phyloP scores from a whole-genome alignment of 2,329 filamentous ascomycete species.

The Leptographium radiaticola region DNA sequence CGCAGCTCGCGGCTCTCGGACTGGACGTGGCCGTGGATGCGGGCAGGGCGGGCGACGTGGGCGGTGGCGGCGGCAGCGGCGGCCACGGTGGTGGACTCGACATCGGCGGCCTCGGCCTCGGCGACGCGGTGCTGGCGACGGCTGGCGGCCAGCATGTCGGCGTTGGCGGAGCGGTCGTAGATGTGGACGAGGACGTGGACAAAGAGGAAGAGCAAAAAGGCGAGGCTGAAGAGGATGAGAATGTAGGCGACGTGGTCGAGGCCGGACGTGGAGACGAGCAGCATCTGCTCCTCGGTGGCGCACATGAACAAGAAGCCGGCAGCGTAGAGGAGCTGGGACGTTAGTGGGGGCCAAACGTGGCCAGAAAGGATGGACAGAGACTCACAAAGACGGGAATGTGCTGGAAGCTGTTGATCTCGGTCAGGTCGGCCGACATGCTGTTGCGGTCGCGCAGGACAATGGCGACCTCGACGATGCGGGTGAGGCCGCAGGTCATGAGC shows the following conservation, averaged over 20 bases:
- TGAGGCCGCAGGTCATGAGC: conserved; percentile 76
- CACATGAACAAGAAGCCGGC: conserved; percentile 96
- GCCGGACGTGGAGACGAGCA: conserved; percentile 55
- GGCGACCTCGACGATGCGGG: conserved; percentile 79
- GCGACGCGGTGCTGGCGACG: not conserved
- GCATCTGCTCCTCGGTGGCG: conserved; percentile 93
- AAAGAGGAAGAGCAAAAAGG: conserved; percentile 85
- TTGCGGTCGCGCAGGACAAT: conserved; percentile 70
- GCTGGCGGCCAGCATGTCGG: conserved; percentile 11
- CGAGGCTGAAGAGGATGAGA: conserved; percentile 78
- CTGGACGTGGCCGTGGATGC: conserved; percentile 21
- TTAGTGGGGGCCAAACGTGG: conserved; percentile 12
- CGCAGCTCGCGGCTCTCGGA: conserved; percentile 45
- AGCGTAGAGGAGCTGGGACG: conserved; percentile 64
- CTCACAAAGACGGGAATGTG: conserved; percentile 43
- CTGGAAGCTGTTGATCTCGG: conserved; percentile 51
- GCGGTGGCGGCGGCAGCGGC: not conserved
- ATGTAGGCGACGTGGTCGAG: conserved; percentile 89
- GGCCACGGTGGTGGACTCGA: not conserved
- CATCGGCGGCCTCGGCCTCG: not conserved
- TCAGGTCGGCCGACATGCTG: conserved; percentile 51
- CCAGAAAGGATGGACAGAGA: not conserved
- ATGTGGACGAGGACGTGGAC: conserved; percentile 74
- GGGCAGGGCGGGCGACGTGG: not conserved
- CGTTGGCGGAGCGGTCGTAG: conserved; percentile 52